Percentiles rank a stretch among this genome's conserved stretches.
phyloP scores from a whole-genome alignment of 768 basidiomycete species.

The Daedalea quercina region DNA sequence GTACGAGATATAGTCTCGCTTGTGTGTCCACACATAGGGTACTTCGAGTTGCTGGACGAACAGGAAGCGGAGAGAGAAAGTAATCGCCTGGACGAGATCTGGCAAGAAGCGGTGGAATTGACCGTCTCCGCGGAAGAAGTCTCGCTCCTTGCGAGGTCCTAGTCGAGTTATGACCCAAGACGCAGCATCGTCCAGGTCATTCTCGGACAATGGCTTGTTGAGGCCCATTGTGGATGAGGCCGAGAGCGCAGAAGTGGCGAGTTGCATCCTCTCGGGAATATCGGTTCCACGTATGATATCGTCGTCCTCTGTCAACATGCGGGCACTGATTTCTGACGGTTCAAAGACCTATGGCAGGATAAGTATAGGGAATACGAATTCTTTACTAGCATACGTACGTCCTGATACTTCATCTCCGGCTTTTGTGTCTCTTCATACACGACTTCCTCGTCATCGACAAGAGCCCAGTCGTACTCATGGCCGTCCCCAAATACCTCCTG shows the following conservation, averaged over 20 bases:
- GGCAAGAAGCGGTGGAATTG: slow-evolving; percentile 51
- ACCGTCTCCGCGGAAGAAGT: slow-evolving; percentile 67
- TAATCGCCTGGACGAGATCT: slow-evolving; percentile 73
- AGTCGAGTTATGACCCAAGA: slow-evolving; percentile 83
- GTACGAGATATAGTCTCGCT: slow-evolving; percentile 83
- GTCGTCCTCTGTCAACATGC: slow-evolving; percentile 89
- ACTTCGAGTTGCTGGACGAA: slow-evolving; percentile 90
- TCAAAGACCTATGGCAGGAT: slow-evolving; percentile 75
- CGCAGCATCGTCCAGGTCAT: slow-evolving; percentile 75
- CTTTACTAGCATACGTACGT: slow-evolving; percentile 45
- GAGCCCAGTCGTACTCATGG: slow-evolving; percentile 92
- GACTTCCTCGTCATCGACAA: slow-evolving; percentile 70
- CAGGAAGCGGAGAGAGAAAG: slow-evolving; percentile 69
- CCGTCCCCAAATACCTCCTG: slow-evolving; percentile 96
- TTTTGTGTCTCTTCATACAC: slow-evolving; percentile 50
- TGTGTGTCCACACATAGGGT: slow-evolving; percentile 92
- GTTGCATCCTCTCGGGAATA: slow-evolving; percentile 93
- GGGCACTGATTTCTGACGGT: slow-evolving; percentile 88
- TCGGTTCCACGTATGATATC: slow-evolving; percentile 86
- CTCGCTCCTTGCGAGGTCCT: slow-evolving; percentile 60
- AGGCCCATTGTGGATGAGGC: slow-evolving; percentile 51
- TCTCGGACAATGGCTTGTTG: slow-evolving; percentile 57
- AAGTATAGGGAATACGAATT: slow-evolving; percentile 4
- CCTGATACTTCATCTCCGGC: slow-evolving; percentile 76
- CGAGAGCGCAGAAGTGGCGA: slow-evolving; percentile 81